phyloP scores from a whole-genome alignment of 768 basidiomycete species.

The Tremella yokohamensis region DNA sequence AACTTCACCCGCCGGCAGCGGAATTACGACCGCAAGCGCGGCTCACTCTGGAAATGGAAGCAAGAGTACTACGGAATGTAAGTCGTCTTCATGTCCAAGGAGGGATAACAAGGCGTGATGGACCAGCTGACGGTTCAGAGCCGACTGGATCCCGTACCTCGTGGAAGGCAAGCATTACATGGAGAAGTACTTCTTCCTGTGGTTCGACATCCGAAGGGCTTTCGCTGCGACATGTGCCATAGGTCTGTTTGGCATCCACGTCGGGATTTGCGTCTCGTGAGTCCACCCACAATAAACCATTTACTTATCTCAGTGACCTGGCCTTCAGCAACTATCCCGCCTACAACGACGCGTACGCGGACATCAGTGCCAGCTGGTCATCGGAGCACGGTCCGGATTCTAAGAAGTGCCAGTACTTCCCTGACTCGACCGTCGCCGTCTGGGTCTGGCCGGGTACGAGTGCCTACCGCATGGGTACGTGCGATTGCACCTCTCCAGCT shows the following conservation, averaged over 20 bases:
- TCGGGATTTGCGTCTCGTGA: constrained; percentile 19
- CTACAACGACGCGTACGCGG: constrained; percentile 16
- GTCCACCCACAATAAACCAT: too few relatives aligned
- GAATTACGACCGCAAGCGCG: not conserved
- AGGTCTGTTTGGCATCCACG: constrained; percentile 9
- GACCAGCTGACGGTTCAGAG: too few relatives aligned
- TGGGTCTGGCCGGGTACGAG: constrained; percentile 8
- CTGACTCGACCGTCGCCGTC: constrained; percentile 15
- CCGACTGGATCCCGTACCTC: too few relatives aligned
- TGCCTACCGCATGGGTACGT: constrained; percentile 4
- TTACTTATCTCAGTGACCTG: too few relatives aligned
- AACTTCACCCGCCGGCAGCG: constrained; percentile 6
- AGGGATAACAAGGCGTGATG: too few relatives aligned
- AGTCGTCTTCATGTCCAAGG: too few relatives aligned
- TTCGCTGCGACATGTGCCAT: constrained; percentile 14
- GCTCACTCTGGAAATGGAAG: too few relatives aligned
- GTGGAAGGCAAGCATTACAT: not conserved
- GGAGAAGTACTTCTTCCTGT: constrained; percentile 2
- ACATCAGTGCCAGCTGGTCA: constrained; percentile 4
- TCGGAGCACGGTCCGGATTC: constrained; percentile 17
- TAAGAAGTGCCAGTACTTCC: constrained; percentile 25
- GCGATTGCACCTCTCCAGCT: too few relatives aligned
- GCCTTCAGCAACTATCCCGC: constrained; percentile 6
- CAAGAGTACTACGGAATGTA: too few relatives aligned
- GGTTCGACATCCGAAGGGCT: constrained; percentile 19